Evolutionary conservation across 2,329 filamentous ascomycete genomes (phyloP).

Genomic region (Microcyclospora pomicola): DNA sequence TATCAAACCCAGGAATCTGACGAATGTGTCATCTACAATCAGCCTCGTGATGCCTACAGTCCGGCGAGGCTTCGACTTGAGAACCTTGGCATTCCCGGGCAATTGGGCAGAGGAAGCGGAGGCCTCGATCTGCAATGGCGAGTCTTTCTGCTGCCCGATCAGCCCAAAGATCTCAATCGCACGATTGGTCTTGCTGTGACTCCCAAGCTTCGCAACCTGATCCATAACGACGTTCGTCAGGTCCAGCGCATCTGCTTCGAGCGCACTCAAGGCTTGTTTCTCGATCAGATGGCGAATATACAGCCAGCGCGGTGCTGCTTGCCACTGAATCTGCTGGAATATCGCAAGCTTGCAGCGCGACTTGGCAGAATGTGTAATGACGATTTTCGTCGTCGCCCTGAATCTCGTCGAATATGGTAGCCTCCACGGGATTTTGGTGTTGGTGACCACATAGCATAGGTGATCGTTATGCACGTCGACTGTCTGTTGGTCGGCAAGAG

Average conservation of each 20-base stretch:
- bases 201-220: constrained; percentile 60
- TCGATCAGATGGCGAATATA: constrained; percentile 42
- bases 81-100: constrained; percentile 4
- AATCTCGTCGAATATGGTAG: constrained; percentile 69
- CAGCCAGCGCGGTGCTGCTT: constrained; percentile 28
- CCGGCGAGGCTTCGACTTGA: constrained; percentile 5
- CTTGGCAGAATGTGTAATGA: constrained; percentile 87
- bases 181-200: constrained; percentile 60
- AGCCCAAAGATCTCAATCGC: constrained; percentile 69
- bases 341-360: constrained; percentile 83
- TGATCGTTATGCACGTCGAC: constrained; percentile 54
- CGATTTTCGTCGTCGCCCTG: constrained; percentile 73
- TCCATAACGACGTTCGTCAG: constrained; percentile 63
- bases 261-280: constrained; percentile 58
- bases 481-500: constrained; percentile 65
- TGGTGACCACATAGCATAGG: constrained; percentile 53
- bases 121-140: constrained; percentile 25
- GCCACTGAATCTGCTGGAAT: constrained; percentile 82
- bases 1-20: constrained; percentile 12
- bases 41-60: constrained; percentile 15
- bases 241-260: constrained; percentile 57
- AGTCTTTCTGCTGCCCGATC: constrained; percentile 53
- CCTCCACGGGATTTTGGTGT: constrained; percentile 61
- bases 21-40: constrained; percentile 18
- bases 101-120: constrained; percentile 6